A percentile compares a stretch with the other conserved stretches of the same genome.
These are phyloP conservation scores for Intubia oerlemansii DNA, from an alignment of 2,329 filamentous ascomycete species.

Conservation along the genomic window DNA sequence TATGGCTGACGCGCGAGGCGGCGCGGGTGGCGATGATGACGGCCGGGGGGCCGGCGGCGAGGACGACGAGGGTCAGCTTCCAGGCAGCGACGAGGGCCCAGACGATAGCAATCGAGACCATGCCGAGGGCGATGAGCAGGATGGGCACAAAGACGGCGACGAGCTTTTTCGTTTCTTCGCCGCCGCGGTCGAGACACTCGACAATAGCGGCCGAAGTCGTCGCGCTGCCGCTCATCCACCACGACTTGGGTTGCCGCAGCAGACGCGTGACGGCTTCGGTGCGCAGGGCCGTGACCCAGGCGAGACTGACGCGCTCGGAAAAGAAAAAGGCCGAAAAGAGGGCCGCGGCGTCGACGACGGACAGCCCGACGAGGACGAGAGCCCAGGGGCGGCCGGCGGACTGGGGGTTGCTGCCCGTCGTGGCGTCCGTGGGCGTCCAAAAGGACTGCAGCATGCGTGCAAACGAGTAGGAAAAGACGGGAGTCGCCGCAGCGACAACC, in stretches of 20 bases:
- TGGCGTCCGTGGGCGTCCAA: slow-evolving; percentile 29
- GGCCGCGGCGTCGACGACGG: slow-evolving; percentile 41
- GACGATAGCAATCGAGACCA: slow-evolving; percentile 44
- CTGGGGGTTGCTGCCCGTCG: slow-evolving; percentile 23
- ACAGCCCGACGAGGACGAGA: slow-evolving; percentile 44
- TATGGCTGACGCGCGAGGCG: slow-evolving; percentile 42
- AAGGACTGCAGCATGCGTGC: slow-evolving; percentile 52
- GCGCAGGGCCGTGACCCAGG: slow-evolving; percentile 58
- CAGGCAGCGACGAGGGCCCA: slow-evolving; percentile 62
- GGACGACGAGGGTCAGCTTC: slow-evolving; percentile 59
- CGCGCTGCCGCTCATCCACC: slow-evolving; percentile 11
- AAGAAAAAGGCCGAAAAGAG: slow-evolving; percentile 48
- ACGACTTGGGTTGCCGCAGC: slow-evolving; percentile 44
- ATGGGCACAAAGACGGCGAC: slow-evolving; percentile 58
- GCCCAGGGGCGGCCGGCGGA: slow-evolving; percentile 42
- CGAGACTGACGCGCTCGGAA: slow-evolving; percentile 48
- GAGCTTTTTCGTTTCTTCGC: slow-evolving; percentile 72
- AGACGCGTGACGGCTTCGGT: slow-evolving; percentile 45
- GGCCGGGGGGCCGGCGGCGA: slow-evolving; percentile 47
- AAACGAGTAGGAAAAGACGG: slow-evolving; percentile 57
- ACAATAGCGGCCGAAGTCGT: slow-evolving; percentile 40
- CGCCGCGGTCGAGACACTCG: slow-evolving; percentile 57
- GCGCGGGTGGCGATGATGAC: slow-evolving; percentile 43
- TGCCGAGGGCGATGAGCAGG: slow-evolving; percentile 41
- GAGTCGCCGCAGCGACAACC: slow-evolving; percentile 38